These are phyloP conservation scores for Monascus purpureus DNA, from an alignment of 495 filamentous ascomycete genomes.

Conservation along the genomic window DNA sequence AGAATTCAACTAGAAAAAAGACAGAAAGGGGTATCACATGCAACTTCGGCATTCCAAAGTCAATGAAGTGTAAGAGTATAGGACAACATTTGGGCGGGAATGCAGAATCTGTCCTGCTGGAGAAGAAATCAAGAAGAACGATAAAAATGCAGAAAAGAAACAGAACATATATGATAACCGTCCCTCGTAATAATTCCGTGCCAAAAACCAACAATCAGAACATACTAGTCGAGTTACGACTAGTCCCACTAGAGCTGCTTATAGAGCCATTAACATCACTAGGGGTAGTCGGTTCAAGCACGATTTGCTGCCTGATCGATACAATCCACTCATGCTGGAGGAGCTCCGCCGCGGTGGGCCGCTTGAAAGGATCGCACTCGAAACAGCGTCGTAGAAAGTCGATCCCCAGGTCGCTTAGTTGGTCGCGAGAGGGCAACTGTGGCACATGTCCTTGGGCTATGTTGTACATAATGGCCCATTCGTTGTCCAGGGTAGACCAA, in stretches of 20 bases:
- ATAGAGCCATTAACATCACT: constrained; percentile 21
- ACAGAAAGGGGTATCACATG: constrained; percentile 19
- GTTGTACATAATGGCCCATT: constrained; percentile 99
- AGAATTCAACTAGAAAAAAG: constrained; percentile 1
- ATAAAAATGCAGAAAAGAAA: too few species aligned
- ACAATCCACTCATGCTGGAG: constrained; percentile 96
- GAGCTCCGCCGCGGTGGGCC: constrained; percentile 75
- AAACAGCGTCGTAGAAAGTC: constrained; percentile 86
- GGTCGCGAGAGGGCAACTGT: constrained; percentile 64
- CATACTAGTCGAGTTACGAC: too few species aligned
- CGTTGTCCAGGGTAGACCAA: constrained; percentile 96
- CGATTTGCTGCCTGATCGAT: constrained; percentile 45
- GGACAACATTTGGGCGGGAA: too few species aligned
- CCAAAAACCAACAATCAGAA: too few species aligned
- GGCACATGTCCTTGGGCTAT: constrained; percentile 94
- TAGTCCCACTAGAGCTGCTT: constrained; percentile 15
- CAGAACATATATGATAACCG: too few species aligned
- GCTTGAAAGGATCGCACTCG: constrained; percentile 62
- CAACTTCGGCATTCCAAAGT: constrained; percentile 7
- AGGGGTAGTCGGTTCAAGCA: constrained; percentile 38
- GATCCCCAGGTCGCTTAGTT: constrained; percentile 70
- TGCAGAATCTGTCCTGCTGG: too few species aligned
- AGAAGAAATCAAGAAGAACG: too few species aligned
- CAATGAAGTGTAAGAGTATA: too few species aligned
- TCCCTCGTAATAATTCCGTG: too few species aligned